These are phyloP conservation scores for Inosperma sp. DNA, from an alignment of 768 basidiomycete species.

Conservation along the genomic window DNA sequence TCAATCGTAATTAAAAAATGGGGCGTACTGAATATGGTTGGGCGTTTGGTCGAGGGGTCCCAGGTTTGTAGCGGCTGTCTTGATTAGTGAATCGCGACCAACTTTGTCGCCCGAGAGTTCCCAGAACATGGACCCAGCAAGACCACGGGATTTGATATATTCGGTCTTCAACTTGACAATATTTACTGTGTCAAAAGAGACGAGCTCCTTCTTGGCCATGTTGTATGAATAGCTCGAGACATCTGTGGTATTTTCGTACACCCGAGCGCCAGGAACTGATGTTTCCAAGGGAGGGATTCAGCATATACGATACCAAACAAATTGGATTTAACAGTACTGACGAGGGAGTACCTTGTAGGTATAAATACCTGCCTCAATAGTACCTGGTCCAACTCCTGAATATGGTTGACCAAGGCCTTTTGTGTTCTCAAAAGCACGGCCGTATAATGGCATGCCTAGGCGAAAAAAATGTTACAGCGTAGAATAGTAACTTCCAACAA, in stretches of 20 bases:
- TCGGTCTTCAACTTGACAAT: conserved; percentile 63
- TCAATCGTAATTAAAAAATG: not conserved
- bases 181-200: conserved; percentile 73
- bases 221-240: conserved; percentile 81
- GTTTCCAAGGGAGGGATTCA: not conserved
- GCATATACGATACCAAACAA: too few relatives aligned
- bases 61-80: conserved; percentile 41
- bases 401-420: conserved; percentile 62
- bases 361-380: conserved; percentile 66
- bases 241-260: conserved; percentile 62
- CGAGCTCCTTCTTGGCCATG: conserved; percentile 55
- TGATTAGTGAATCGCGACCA: conserved; percentile 55
- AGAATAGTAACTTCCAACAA: not conserved
- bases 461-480: not conserved
- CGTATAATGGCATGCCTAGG: conserved; percentile 73
- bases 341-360: conserved; percentile 69
- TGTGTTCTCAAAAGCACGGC: conserved; percentile 71
- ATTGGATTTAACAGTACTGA: conserved; percentile 34
- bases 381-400: conserved; percentile 69
- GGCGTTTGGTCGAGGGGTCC: conserved; percentile 56
- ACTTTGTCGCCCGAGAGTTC: conserved; percentile 63
- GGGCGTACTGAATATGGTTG: conserved; percentile 61
- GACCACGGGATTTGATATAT: conserved; percentile 55
- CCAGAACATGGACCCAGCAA: conserved; percentile 76
- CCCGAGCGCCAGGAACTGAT: conserved; percentile 47